Evolutionary conservation across 2,329 filamentous ascomycete genomes (phyloP).

Genomic region (Aspergillus sojae): DNA sequence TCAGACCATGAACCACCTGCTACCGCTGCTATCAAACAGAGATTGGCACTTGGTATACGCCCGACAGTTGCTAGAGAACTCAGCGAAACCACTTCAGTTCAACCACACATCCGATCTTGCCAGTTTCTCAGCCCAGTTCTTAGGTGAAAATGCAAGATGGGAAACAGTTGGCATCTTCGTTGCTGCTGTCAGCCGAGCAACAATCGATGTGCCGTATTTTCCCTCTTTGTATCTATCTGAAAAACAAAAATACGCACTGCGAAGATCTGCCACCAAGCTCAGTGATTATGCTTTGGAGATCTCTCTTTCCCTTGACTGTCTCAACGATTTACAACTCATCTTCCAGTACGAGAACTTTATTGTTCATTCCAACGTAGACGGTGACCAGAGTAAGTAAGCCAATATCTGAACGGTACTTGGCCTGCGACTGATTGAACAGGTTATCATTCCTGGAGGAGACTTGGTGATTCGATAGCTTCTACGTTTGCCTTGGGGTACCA

Average conservation of each 20-base stretch:
- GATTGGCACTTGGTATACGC: constrained; percentile 5
- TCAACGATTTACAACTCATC: constrained; percentile 51
- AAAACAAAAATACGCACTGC: constrained; percentile 28
- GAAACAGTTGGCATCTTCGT: constrained; percentile 45
- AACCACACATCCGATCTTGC: constrained; percentile 17
- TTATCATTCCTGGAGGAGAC: constrained; percentile 49
- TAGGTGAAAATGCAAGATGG: constrained; percentile 38
- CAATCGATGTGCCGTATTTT: constrained; percentile 35
- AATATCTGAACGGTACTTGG: neutral
- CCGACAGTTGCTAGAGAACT: neutral
- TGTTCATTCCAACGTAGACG: constrained; percentile 47
- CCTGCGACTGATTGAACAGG: constrained; percentile 29
- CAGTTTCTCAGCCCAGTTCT: constrained; percentile 26
- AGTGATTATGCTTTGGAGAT: constrained; percentile 43
- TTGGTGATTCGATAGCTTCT: constrained; percentile 52
- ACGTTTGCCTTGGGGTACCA: constrained; percentile 52
- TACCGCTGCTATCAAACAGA: neutral
- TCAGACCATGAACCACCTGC: neutral
- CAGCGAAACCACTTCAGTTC: neutral
- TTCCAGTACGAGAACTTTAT: constrained; percentile 53
- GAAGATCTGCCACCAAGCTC: constrained; percentile 29
- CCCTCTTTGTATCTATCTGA: constrained; percentile 31
- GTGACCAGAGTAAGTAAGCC: constrained; percentile 47
- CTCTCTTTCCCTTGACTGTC: constrained; percentile 32
- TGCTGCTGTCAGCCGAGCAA: constrained; percentile 38